Evolutionary conservation across 306 rosid species (phyloP).

Genomic region (Quercus engelmannii): DNA sequence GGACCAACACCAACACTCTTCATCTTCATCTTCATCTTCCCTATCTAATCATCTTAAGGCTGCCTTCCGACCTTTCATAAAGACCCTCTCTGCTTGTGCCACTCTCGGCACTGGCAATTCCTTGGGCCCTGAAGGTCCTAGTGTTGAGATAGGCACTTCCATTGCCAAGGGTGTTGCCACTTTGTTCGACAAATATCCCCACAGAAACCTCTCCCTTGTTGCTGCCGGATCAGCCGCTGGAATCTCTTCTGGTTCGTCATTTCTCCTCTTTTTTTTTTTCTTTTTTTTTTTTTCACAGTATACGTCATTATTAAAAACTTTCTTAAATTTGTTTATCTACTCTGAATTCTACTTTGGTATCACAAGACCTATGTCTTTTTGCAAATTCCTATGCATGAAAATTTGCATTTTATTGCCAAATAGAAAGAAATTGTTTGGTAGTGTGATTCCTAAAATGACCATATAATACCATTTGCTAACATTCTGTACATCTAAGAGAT

Average conservation of each 20-base stretch:
- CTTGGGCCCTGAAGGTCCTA: constrained; percentile 92
- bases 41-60: constrained; percentile 35
- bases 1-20: constrained; percentile 4
- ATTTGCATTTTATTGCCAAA: not conserved
- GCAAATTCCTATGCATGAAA: not conserved
- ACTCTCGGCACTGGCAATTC: constrained; percentile 93
- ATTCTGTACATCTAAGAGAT: not conserved
- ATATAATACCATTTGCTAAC: not conserved
- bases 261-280: not conserved
- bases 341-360: not conserved
- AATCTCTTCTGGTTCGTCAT: constrained; percentile 61
- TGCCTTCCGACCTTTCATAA: constrained; percentile 60
- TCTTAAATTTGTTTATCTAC: not conserved
- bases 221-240: constrained; percentile 99
- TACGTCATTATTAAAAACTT: not conserved
- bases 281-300: too few species aligned
- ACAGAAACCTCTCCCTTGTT: constrained; percentile 55
- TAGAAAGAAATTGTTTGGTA: not conserved
- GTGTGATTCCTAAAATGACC: not conserved
- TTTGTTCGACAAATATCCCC: constrained; percentile 39
- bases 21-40: constrained; percentile 5
- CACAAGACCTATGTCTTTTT: not conserved
- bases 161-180: constrained; percentile 65
- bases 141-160: constrained; percentile 84
- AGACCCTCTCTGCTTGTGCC: constrained; percentile 68